Percentiles rank a stretch among this genome's conserved stretches.
Conservation (phyloP, 169 alveolate species). For the Neospora caninum region DNA sequence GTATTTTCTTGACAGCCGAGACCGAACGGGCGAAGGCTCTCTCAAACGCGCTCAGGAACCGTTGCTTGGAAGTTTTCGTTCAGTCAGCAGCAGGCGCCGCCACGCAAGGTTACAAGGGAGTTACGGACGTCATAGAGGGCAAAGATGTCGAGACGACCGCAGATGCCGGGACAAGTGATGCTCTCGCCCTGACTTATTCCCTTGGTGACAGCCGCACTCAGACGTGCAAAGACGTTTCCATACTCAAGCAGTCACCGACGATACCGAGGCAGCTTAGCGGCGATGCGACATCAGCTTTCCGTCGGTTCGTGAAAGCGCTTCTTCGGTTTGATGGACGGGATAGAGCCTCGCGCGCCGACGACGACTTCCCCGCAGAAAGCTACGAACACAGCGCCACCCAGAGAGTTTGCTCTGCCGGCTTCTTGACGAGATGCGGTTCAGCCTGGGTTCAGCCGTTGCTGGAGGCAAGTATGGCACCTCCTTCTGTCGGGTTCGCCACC, state of each 20-base stretch:
- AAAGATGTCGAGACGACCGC: no score
- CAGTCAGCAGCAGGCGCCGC: constrained; percentile 31
- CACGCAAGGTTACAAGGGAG: not conserved
- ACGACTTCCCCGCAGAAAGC: not conserved
- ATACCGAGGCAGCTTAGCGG: not conserved
- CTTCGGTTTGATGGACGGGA: not conserved
- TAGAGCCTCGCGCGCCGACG: not conserved
- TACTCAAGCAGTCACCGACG: not conserved
- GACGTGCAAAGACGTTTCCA: no score
- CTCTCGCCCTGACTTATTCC: no score
- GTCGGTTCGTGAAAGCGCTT: not conserved
- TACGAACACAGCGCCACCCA: not conserved
- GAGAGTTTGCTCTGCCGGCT: not conserved
- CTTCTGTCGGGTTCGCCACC: no score
- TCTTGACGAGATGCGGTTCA: not conserved
- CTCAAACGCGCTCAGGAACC: constrained; percentile 96
- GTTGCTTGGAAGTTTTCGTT: constrained; percentile 97
- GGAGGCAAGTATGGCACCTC: not conserved
- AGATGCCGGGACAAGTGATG: no score
- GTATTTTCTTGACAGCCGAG: constrained; percentile 96
- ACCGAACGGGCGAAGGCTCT: constrained; percentile 97
- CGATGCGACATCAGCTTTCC: not conserved
- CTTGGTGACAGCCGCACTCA: no score
- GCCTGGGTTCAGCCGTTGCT: not conserved
- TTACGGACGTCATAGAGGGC: no score